phyloP scores from a whole-genome alignment of 805 yeast species.

The Spathaspora sp. region DNA sequence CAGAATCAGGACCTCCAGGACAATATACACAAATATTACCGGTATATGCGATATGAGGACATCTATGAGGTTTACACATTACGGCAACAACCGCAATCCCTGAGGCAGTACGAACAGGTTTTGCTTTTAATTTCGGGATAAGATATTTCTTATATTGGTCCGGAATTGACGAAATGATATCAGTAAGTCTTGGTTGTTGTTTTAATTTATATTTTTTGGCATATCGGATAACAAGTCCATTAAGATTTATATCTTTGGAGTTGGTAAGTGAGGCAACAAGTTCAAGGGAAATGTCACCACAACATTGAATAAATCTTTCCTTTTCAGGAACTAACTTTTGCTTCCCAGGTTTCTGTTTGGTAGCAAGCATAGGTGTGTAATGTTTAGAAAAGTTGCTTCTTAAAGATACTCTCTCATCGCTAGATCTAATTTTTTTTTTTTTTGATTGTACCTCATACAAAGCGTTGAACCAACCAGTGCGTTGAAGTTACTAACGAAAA shows the following conservation, averaged over 20 bases:
- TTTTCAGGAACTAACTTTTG: conserved; percentile 83
- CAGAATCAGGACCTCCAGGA: conserved; percentile 99
- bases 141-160: conserved; percentile 91
- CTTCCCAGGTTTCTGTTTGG: conserved; percentile 30
- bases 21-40: conserved; percentile 98
- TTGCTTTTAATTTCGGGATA: conserved; percentile 93
- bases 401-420: background rate
- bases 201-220: conserved; percentile 90
- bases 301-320: conserved; percentile 88
- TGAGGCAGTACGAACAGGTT: conserved; percentile 96
- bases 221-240: conserved; percentile 79
- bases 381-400: background rate
- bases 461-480: background rate
- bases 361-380: conserved; percentile 29
- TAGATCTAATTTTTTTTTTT: background rate
- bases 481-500: background rate
- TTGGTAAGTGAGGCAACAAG: conserved; percentile 72
- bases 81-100: conserved; percentile 99
- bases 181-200: conserved; percentile 91
- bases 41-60: conserved; percentile 98
- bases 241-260: conserved; percentile 78
- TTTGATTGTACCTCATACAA: background rate
- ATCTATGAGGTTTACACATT: conserved; percentile 98
- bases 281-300: conserved; percentile 87
- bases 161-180: conserved; percentile 91